Conservation (phyloP, 2,329 filamentous ascomycete genomes). For the Nothomitra cinnamomea region DNA sequence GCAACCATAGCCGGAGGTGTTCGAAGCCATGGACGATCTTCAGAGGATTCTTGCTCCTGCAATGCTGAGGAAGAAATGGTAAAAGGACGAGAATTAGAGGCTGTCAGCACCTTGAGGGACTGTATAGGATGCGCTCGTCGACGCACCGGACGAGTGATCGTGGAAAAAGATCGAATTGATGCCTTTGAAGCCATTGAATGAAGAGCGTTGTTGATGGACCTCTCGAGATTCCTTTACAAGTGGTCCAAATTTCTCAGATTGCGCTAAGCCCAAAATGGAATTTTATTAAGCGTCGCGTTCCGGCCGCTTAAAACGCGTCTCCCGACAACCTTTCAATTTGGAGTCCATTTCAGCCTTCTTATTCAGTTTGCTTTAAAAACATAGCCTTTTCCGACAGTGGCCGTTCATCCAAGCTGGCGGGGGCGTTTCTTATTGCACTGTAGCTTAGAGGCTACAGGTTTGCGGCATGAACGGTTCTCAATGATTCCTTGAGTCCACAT, state of each 20-base stretch:
- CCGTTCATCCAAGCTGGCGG: too few species aligned
- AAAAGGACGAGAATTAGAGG: background rate
- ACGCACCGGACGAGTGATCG: background rate
- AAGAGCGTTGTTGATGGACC: background rate
- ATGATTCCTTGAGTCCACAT: too few species aligned
- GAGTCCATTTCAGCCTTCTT: too few species aligned
- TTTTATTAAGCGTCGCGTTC: background rate
- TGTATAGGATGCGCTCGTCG: background rate
- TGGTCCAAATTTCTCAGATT: background rate
- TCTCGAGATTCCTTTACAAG: background rate
- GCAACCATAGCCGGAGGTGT: slow-evolving; percentile 31
- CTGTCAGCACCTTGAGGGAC: background rate
- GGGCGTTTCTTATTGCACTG: too few species aligned
- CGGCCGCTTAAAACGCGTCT: background rate
- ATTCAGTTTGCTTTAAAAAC: too few species aligned
- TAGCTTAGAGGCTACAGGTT: too few species aligned
- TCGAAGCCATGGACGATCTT: slow-evolving; percentile 24
- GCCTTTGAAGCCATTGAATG: background rate
- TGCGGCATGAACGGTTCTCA: too few species aligned
- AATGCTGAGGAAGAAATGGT: slow-evolving; percentile 9
- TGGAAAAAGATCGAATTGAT: background rate
- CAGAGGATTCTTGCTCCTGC: slow-evolving; percentile 15
- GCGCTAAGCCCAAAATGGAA: slow-evolving; percentile 1
- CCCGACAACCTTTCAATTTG: background rate
- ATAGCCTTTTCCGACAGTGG: too few species aligned